Evolutionary conservation across 192 early-diverging fungal species (phyloP), one percentile per base, ranked within the genome.

Genomic region (Coemansia sp.): DNA sequence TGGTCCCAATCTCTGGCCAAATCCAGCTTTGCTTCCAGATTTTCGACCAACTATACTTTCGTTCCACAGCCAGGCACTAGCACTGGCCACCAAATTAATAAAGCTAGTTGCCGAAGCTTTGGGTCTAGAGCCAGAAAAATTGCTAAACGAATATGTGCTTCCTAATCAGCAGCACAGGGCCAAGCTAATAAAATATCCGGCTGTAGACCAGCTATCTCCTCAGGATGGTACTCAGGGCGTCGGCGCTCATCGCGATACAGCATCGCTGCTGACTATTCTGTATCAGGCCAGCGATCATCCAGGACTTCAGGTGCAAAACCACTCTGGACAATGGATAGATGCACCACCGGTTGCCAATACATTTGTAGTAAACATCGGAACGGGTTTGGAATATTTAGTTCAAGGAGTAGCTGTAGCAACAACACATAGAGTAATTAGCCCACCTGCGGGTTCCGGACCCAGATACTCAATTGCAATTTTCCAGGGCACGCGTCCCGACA

Each of bases 331-430:
- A 55, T 89, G 88, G 87, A 75, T 89, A 73, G 83, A 88, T 38
- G 86, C 88, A 0, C 64, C 71, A 3, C 81, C 88, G 0, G 72
- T 88, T 18, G 81, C 83, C 0, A 64, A 82, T 22, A 86, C 87
- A 7, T 85, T 89, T 70, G 82, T 89, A 17, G 86, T 89, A 29
- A 89, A 88, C 20, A 86, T 88, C 65, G 88, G 88, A 48, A 85
- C 87, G n/a, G 77, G 83, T 4, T 75, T 89, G 10, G 87, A 87
- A 52, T 72, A 83, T 20, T 20, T 87, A 32, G 86, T 85, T 0
- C 82, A 75, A 6, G 72, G 73, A 17, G 58, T 73, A 7, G 85
- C 83, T 34, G 63, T 82, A 7, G 88, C 87, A 0, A 89, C 87
- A 0, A 84, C 83, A 0, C 87, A 89, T 48, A 75, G 87, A 25